A percentile compares a stretch with the other conserved stretches of the same genome.
These are phyloP conservation scores for Cicer judaicum DNA, from an alignment of 306 rosid species.

Conservation along the genomic window DNA sequence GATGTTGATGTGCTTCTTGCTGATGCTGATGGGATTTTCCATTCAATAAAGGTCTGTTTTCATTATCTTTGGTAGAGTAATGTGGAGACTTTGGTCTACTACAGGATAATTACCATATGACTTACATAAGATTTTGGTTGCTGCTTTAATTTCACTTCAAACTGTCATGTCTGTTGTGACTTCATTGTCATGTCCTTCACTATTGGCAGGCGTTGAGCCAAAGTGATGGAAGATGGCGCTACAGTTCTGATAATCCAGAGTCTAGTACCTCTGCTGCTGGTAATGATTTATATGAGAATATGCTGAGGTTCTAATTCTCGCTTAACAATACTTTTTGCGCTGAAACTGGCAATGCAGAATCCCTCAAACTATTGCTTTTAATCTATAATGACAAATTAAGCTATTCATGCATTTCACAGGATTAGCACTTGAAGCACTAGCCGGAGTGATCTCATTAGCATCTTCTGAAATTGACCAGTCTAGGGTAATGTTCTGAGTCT, in stretches of 20 bases:
- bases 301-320: conserved; percentile 27
- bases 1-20: conserved; percentile 68
- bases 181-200: conserved; percentile 36
- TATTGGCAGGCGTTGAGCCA: conserved; percentile 89
- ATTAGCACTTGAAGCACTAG: conserved; percentile 92
- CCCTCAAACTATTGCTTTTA: conserved; percentile 13
- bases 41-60: conserved; percentile 79
- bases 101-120: conserved; percentile 33
- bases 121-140: not conserved
- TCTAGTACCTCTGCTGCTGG: conserved; percentile 98
- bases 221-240: conserved; percentile 99
- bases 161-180: conserved; percentile 33
- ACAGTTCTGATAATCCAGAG: conserved; percentile 84
- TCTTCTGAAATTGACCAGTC: conserved; percentile 84
- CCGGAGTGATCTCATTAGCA: conserved; percentile 83
- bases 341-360: conserved; percentile 18
- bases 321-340: not conserved
- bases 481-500: conserved; percentile 59
- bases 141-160: not conserved
- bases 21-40: conserved; percentile 79
- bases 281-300: conserved; percentile 49
- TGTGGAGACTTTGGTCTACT: conserved; percentile 36
- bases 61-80: not conserved
- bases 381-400: conserved; percentile 36
- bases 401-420: conserved; percentile 50